Base-by-base conservation (phyloP, 2,329 filamentous ascomycete genomes). In the Emydomyces testavorans region DNA sequence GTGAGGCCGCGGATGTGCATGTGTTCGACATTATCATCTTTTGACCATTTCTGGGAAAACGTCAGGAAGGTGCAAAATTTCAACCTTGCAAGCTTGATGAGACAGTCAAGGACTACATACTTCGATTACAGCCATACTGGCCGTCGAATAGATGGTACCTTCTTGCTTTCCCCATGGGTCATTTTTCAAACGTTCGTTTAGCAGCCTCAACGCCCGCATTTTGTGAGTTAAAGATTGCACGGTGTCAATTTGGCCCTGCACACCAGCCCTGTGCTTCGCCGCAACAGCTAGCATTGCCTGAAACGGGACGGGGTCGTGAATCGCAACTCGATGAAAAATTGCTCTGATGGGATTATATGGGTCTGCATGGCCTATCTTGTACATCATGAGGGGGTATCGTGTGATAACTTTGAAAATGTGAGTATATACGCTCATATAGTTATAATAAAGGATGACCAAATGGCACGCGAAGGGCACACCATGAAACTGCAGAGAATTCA, bases 361-460 rank as follows among this genome's bases (percentile, higher is more conserved):
- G 6, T 57, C 46, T 2, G 54, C 52, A 31, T 56, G 54, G 43
- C 53, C 56, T 49, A 62, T 58, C 45, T 62, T 62, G 49, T 62
- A 62, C 60, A 62, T 62, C 60, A 62, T 62, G 23, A 60, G 56
- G n/a, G 60, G 60, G 47, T 62, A 62, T 11, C 56, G 60, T 21
- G 58, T 56, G 32, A 62, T 55, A 54, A 60, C 60, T 62, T 52
- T 7, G n/a, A 18, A 38, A 43, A 38, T 29, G 54, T 61, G 48
- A 61, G 59, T 50, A 42, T 31, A 46, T 35, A 37, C 36, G 7
- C 20, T 13, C 20, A 29, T 3, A 6, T n/a, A n/a, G n/a, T n/a
- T n/a, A n/a, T n/a, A n/a, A n/a, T n/a, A n/a, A n/a, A n/a, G n/a
- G n/a, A n/a, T n/a, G n/a, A n/a, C n/a, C n/a, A n/a, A n/a, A n/a